These are phyloP conservation scores for Cnidoscolus chayamansa DNA, from an alignment of 441 rosid species.

Conservation along the genomic window DNA sequence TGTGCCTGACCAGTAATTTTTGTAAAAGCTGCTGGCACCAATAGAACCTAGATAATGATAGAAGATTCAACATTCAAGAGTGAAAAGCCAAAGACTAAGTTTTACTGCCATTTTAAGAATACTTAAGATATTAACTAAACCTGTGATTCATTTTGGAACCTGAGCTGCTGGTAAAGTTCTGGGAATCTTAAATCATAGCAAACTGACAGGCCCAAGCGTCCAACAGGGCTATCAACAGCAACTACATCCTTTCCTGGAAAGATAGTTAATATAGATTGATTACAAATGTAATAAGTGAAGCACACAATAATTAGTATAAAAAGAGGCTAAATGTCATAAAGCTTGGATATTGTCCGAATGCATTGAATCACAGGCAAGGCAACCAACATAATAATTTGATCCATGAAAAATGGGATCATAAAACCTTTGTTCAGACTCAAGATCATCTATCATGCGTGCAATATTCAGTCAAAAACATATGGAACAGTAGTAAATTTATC, in stretches of 20 bases:
- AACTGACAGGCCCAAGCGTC: conserved; percentile 81
- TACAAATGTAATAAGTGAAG: conserved; percentile 1
- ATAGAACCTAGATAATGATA: conserved; percentile 49
- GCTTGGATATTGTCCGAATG: not conserved
- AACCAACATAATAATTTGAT: not conserved
- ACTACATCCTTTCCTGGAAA: conserved; percentile 63
- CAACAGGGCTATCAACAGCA: conserved; percentile 75
- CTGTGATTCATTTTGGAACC: conserved; percentile 79
- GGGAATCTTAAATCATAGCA: conserved; percentile 98
- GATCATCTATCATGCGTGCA: not conserved
- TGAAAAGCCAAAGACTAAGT: conserved; percentile 12
- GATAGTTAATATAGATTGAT: conserved; percentile 6
- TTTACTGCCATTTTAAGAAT: not conserved
- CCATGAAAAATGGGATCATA: not conserved
- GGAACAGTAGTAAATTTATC: not conserved
- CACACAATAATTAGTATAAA: not conserved
- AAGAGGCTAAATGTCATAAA: not conserved
- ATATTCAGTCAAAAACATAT: not conserved
- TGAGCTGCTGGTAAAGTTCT: conserved; percentile 81
- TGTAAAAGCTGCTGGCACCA: conserved; percentile 92
- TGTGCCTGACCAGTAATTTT: conserved; percentile 88
- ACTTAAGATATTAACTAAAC: conserved; percentile 28
- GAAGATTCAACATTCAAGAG: conserved; percentile 1
- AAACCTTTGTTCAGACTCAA: not conserved
- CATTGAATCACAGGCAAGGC: not conserved